phyloP scores from a whole-genome alignment of 129 eudicot genomes.

The Helianthus tuberosus region DNA sequence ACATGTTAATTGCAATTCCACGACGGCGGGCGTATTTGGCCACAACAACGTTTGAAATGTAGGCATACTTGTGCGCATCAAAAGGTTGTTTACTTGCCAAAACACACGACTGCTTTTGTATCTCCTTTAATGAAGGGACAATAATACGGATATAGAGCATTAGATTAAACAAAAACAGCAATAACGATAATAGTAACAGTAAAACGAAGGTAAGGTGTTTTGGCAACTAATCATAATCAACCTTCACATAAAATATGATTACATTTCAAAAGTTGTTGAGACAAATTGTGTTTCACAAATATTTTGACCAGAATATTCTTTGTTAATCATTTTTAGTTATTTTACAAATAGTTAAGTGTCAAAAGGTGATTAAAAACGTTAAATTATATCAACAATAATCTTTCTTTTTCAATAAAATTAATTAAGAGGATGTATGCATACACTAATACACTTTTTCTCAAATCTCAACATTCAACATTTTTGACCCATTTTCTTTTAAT shows the following conservation, averaged over 20 bases:
- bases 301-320: too few relatives aligned
- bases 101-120: conserved; percentile 55
- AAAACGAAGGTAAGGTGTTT: too few relatives aligned
- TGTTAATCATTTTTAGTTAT: too few relatives aligned
- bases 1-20: conserved; percentile 78
- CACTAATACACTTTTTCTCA: too few relatives aligned
- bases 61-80: conserved; percentile 73
- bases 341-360: too few relatives aligned
- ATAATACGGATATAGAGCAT: not conserved
- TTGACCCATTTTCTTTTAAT: not conserved
- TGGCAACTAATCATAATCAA: not conserved
- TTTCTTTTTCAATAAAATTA: too few relatives aligned
- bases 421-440: too few relatives aligned
- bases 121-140: conserved; percentile 47
- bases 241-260: not conserved
- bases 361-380: too few relatives aligned
- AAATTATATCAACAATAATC: too few relatives aligned
- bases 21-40: conserved; percentile 82
- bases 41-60: conserved; percentile 83
- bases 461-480: not conserved
- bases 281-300: not conserved
- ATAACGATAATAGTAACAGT: not conserved
- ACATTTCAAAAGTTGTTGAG: not conserved
- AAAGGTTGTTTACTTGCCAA: conserved; percentile 63
- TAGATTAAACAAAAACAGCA: not conserved